Conservation (phyloP, 495 filamentous ascomycete species). For the Podospora appendiculata region DNA sequence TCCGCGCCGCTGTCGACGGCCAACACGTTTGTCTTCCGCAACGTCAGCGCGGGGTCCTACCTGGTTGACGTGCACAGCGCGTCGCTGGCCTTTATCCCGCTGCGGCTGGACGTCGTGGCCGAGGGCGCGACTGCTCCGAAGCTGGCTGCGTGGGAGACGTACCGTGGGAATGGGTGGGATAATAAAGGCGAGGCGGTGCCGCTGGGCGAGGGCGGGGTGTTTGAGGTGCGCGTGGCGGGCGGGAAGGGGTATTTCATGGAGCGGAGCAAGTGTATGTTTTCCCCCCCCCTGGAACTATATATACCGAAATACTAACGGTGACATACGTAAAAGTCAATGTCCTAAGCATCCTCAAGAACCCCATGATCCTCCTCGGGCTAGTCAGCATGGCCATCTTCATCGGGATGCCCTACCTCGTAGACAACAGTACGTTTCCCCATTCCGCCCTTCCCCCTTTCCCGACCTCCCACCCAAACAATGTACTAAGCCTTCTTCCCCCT, state of each 20-base stretch:
- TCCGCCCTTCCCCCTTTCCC: not conserved
- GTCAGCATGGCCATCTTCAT: conserved; percentile 73
- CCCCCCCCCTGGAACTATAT: not conserved
- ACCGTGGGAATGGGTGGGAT: conserved; percentile 77
- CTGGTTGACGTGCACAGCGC: conserved; percentile 68
- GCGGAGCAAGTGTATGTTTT: conserved; percentile 56
- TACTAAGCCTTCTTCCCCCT: too few species aligned
- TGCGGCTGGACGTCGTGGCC: conserved; percentile 69
- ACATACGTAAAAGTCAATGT: conserved; percentile 33
- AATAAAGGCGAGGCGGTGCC: conserved; percentile 63
- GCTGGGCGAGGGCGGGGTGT: conserved; percentile 21
- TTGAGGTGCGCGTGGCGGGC: conserved; percentile 56
- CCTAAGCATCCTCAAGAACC: conserved; percentile 74
- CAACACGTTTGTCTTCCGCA: conserved; percentile 65
- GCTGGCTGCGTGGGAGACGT: conserved; percentile 71
- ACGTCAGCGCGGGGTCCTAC: conserved; percentile 62
- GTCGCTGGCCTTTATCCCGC: conserved; percentile 65
- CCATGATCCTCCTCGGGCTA: conserved; percentile 87
- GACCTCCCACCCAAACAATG: not conserved
- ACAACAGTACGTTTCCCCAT: conserved; percentile 63
- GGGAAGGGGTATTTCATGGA: conserved; percentile 66
- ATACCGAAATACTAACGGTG: not conserved
- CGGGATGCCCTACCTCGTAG: conserved; percentile 87
- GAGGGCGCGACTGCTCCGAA: conserved; percentile 32
- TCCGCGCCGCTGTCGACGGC: conserved; percentile 54